Evolutionary conservation across 108 stramenopile species (phyloP).

Genomic region (Cyclotella cryptica): DNA sequence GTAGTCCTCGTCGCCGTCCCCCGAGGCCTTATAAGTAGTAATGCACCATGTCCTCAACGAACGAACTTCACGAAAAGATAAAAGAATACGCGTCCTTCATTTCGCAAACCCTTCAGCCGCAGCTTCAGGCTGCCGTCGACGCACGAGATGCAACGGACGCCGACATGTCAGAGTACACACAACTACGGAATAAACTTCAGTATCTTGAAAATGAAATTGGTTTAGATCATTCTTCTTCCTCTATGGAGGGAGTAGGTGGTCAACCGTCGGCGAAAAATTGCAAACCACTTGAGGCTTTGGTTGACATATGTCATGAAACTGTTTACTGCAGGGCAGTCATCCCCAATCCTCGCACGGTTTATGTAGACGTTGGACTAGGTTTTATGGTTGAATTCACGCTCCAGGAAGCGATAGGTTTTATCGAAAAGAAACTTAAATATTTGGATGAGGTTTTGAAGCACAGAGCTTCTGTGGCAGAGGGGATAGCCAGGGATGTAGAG

Average conservation of each 20-base stretch:
- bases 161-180: constrained; percentile 54
- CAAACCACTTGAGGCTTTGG: constrained; percentile 24
- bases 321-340: constrained; percentile 66
- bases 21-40: background rate
- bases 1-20: background rate
- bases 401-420: constrained; percentile 63
- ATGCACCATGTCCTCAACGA: background rate
- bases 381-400: constrained; percentile 78
- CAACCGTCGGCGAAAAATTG: background rate
- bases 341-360: constrained; percentile 48
- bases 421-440: constrained; percentile 52
- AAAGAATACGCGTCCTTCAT: constrained; percentile 52
- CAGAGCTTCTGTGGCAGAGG: constrained; percentile 37
- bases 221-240: background rate
- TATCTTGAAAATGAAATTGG: constrained; percentile 9
- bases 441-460: constrained; percentile 49
- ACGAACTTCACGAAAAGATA: constrained; percentile 41
- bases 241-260: too few species aligned
- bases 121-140: constrained; percentile 48
- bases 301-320: constrained; percentile 63
- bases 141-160: constrained; percentile 48
- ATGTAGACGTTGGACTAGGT: constrained; percentile 76
- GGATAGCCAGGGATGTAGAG: constrained; percentile 56
- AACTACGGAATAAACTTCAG: constrained; percentile 32
- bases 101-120: constrained; percentile 46